Evolutionary conservation across 1,284 basidiomycete species (phyloP).

Genomic region (Polyporus tsugae): DNA sequence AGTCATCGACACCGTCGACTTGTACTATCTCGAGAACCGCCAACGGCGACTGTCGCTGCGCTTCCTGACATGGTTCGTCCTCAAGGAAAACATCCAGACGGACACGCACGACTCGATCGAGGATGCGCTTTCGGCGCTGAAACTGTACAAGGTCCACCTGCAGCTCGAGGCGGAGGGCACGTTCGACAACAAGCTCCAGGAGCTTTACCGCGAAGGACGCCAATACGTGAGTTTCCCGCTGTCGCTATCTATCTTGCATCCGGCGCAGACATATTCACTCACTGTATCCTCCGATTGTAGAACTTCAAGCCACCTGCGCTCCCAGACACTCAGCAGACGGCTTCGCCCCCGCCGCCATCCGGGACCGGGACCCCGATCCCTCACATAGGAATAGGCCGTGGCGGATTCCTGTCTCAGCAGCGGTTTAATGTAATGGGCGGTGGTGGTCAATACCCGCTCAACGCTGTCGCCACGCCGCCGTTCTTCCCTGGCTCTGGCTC

Average conservation of each 20-base stretch:
- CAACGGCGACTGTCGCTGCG: slow-evolving; percentile 92
- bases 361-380: slow-evolving; percentile 25
- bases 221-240: slow-evolving; percentile 64
- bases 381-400: slow-evolving; percentile 28
- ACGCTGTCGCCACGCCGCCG: slow-evolving; percentile 28
- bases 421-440: slow-evolving; percentile 18
- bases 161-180: slow-evolving; percentile 79
- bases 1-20: slow-evolving; percentile 96
- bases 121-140: slow-evolving; percentile 90
- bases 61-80: slow-evolving; percentile 93
- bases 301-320: slow-evolving; percentile 34
- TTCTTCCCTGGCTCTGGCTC: slow-evolving; percentile 23
- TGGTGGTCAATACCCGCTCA: slow-evolving; percentile 24
- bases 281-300: slow-evolving; percentile 13
- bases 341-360: slow-evolving; percentile 20
- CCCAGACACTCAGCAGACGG: slow-evolving; percentile 15
- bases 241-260: not conserved
- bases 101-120: slow-evolving; percentile 97
- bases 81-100: slow-evolving; percentile 91
- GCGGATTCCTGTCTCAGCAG: slow-evolving; percentile 24
- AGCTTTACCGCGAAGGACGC: slow-evolving; percentile 77
- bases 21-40: slow-evolving; percentile 86
- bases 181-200: slow-evolving; percentile 91
- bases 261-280: not conserved
- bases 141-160: slow-evolving; percentile 87